These are phyloP conservation scores for Aureobasidium zeae DNA, from an alignment of 2,329 filamentous ascomycete genomes.

Conservation along the genomic window DNA sequence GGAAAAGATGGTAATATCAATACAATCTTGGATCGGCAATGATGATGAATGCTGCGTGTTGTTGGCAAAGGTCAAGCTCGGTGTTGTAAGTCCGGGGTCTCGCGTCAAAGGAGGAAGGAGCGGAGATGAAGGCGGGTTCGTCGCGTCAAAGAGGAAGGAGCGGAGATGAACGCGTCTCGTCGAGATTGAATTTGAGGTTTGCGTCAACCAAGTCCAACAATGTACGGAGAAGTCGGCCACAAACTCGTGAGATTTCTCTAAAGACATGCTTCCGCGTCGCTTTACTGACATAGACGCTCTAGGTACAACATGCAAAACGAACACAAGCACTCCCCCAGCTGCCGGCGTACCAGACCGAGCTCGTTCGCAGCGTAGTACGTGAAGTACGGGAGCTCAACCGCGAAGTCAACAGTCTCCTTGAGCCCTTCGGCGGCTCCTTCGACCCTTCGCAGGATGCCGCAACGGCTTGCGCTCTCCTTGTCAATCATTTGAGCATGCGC, in stretches of 20 bases:
- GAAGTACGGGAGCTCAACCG: slow-evolving; percentile 91
- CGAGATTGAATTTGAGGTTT: too few species aligned
- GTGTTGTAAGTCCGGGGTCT: too few species aligned
- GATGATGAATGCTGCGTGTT: background rate
- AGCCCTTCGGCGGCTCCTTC: slow-evolving; percentile 72
- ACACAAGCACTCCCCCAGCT: slow-evolving; percentile 78
- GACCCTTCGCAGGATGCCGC: slow-evolving; percentile 75
- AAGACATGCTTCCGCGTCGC: slow-evolving; percentile 14
- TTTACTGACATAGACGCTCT: background rate
- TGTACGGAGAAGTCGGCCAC: slow-evolving; percentile 83
- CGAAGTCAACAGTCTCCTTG: slow-evolving; percentile 69
- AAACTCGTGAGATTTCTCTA: slow-evolving; percentile 56
- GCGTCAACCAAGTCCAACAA: slow-evolving; percentile 29
- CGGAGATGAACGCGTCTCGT: background rate
- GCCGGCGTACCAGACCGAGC: slow-evolving; percentile 84
- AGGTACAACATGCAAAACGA: slow-evolving; percentile 95
- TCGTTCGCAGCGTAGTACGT: slow-evolving; percentile 75
- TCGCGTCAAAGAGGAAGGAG: background rate
- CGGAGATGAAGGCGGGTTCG: too few species aligned
- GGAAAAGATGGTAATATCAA: too few species aligned
- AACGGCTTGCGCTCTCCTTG: slow-evolving; percentile 77
- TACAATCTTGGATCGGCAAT: too few species aligned
- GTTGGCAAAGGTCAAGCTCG: too few species aligned
- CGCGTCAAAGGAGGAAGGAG: too few species aligned
- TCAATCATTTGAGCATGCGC: slow-evolving; percentile 90